phyloP scores from a whole-genome alignment of 805 yeast genomes.

The Kodamaea kaohsiungensis region DNA sequence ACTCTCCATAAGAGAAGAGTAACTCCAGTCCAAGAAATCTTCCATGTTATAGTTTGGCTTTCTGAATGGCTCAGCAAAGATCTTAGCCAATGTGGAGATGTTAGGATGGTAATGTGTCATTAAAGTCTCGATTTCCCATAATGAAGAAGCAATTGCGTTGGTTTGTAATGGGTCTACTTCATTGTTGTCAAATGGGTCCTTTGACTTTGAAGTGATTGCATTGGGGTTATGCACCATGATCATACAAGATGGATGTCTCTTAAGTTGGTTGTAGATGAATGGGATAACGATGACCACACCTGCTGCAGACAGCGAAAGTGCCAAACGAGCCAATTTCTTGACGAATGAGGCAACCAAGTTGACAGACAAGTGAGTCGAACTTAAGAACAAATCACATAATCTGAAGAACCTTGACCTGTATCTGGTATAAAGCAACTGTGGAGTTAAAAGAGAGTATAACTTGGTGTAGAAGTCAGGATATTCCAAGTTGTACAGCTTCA shows the following conservation, averaged over 20 bases:
- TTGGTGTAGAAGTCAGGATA: conserved; percentile 88
- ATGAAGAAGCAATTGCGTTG: conserved; percentile 76
- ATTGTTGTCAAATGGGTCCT: conserved; percentile 65
- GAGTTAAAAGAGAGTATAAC: conserved; percentile 77
- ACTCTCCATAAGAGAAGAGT: conserved; percentile 60
- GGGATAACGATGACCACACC: conserved; percentile 88
- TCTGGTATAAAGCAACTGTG: conserved; percentile 70
- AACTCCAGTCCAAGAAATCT: conserved; percentile 92
- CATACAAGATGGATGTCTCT: conserved; percentile 95
- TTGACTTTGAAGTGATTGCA: conserved; percentile 5
- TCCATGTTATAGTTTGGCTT: conserved; percentile 87
- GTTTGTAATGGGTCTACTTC: conserved; percentile 79
- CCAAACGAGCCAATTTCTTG: conserved; percentile 73
- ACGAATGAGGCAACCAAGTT: conserved; percentile 85
- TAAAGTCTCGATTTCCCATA: conserved; percentile 88
- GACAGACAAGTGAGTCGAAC: conserved; percentile 86
- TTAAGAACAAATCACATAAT: conserved; percentile 77
- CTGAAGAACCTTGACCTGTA: conserved; percentile 88
- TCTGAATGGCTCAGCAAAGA: conserved; percentile 85
- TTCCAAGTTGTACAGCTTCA: conserved; percentile 80
- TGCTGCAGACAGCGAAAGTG: conserved; percentile 79
- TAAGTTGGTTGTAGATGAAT: conserved; percentile 85
- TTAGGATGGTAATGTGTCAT: conserved; percentile 92
- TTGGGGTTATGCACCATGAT: conserved; percentile 66
- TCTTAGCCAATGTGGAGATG: conserved; percentile 86